Conservation (phyloP, 768 basidiomycete genomes). For the Ramaria rubella region DNA sequence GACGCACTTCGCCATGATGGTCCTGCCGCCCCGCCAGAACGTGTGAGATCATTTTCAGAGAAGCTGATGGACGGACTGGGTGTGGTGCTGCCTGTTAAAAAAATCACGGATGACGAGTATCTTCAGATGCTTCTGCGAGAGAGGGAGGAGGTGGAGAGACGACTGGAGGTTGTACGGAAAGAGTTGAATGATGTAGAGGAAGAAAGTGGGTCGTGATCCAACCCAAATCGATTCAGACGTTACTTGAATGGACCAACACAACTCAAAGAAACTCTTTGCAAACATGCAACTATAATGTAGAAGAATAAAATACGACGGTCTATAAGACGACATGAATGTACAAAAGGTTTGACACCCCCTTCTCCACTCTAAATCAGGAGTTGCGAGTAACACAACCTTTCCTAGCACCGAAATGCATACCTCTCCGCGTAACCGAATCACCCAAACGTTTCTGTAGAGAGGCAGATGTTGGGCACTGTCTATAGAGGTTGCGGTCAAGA, state of each 20-base stretch:
- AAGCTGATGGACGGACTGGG: constrained; percentile 22
- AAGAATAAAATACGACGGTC: background rate
- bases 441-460: constrained; percentile 1
- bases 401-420: background rate
- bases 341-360: constrained; percentile 8
- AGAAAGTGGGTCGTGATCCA: background rate
- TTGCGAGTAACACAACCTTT: constrained; percentile 9
- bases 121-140: constrained; percentile 50
- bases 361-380: constrained; percentile 8
- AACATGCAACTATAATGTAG: too few species aligned
- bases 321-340: constrained; percentile 4
- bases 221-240: too few species aligned
- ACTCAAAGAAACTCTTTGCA: too few species aligned
- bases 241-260: background rate
- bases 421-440: constrained; percentile 10
- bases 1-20: constrained; percentile 13
- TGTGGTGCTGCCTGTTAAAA: constrained; percentile 28
- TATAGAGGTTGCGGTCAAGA: constrained; percentile 7
- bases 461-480: constrained; percentile 9
- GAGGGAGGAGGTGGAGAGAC: constrained; percentile 45
- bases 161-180: constrained; percentile 53
- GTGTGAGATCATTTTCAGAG: constrained; percentile 16
- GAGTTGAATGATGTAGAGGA: constrained; percentile 30
- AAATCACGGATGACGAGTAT: constrained; percentile 69
- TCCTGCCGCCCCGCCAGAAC: background rate